phyloP scores from a whole-genome alignment of 2,329 filamentous ascomycete species.

The Dryadomyces sulphureus region DNA sequence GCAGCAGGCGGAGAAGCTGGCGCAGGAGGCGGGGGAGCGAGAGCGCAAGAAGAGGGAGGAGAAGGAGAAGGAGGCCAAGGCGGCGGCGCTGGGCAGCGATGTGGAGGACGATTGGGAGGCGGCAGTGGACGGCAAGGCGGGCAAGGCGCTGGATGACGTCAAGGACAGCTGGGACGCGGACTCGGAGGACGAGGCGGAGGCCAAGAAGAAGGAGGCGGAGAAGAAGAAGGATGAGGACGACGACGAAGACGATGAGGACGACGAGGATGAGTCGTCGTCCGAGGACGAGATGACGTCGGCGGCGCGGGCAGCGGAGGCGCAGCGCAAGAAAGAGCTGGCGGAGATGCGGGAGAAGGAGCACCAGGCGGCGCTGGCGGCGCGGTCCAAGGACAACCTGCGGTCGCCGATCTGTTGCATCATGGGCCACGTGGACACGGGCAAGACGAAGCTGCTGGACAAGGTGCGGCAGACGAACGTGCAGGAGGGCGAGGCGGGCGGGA shows the following conservation, averaged over 20 bases:
- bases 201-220: slow-evolving; percentile 11
- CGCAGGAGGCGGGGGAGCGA: slow-evolving; percentile 64
- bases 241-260: slow-evolving; percentile 13
- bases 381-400: slow-evolving; percentile 85
- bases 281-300: slow-evolving; percentile 65
- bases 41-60: slow-evolving; percentile 54
- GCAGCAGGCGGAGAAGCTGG: slow-evolving; percentile 50
- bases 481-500: slow-evolving; percentile 97
- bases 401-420: slow-evolving; percentile 99
- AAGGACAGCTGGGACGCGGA: slow-evolving; percentile 96
- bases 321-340: slow-evolving; percentile 76
- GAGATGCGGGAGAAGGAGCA: slow-evolving; percentile 80
- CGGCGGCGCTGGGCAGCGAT: slow-evolving; percentile 40
- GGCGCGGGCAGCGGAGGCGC: slow-evolving; percentile 54
- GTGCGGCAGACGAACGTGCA: slow-evolving; percentile 97
- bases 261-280: slow-evolving; percentile 24
- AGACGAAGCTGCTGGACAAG: slow-evolving; percentile 98
- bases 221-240: slow-evolving; percentile 27
- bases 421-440: slow-evolving; percentile 98
- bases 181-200: slow-evolving; percentile 51
- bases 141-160: slow-evolving; percentile 49
- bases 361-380: slow-evolving; percentile 78
- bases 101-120: slow-evolving; percentile 80
- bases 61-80: slow-evolving; percentile 34
- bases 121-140: slow-evolving; percentile 47